Conservation (phyloP, 768 basidiomycete species). For the Russula griseocarnosa region DNA sequence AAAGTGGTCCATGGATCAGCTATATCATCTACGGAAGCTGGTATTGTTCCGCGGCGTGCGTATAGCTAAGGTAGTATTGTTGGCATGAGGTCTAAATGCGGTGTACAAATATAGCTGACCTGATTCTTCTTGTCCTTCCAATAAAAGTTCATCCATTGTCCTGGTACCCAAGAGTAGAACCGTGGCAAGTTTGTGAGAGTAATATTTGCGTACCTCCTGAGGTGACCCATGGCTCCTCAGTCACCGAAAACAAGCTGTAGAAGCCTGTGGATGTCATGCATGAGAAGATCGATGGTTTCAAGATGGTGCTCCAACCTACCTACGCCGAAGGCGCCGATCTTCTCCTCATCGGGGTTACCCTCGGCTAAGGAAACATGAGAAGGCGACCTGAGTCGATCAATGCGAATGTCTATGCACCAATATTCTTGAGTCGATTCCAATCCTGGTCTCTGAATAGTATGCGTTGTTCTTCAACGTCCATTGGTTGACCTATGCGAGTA, state of each 20-base stretch:
- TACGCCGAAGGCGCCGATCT: conserved; percentile 95
- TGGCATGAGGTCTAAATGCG: background rate
- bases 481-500: no score
- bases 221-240: conserved; percentile 80
- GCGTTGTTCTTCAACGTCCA: conserved; percentile 86
- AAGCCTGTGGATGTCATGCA: conserved; percentile 45
- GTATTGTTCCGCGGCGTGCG: conserved; percentile 71
- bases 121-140: conserved; percentile 94
- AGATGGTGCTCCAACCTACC: conserved; percentile 39
- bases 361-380: conserved; percentile 51
- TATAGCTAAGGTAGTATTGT: conserved; percentile 52
- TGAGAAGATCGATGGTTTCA: background rate
- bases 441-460: conserved; percentile 77
- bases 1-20: no score
- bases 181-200: conserved; percentile 23
- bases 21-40: conserved; percentile 38
- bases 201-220: conserved; percentile 40
- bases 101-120: conserved; percentile 37
- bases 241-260: conserved; percentile 78
- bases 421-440: conserved; percentile 87
- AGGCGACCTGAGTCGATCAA: background rate
- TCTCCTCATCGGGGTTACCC: conserved; percentile 91
- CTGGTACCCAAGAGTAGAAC: conserved; percentile 40
- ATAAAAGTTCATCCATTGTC: conserved; percentile 92
- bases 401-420: conserved; percentile 44